Evolutionary conservation across 2,329 filamentous ascomycete genomes (phyloP).

Genomic region (Penicillium sp.): DNA sequence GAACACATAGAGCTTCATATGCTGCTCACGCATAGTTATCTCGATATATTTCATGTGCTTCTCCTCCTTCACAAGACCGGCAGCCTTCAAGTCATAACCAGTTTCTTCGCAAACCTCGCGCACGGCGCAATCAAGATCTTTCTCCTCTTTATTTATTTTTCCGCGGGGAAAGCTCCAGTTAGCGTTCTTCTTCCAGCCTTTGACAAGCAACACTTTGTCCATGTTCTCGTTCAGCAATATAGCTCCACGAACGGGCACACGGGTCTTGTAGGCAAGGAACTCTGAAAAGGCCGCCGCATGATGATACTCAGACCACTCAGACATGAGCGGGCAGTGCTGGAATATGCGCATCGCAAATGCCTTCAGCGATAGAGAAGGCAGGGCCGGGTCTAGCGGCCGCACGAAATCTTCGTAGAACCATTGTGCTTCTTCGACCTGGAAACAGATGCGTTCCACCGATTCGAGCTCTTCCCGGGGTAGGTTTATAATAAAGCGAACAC

Average conservation of each 20-base stretch:
- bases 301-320: conserved; percentile 71
- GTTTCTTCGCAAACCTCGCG: conserved; percentile 97
- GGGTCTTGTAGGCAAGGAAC: conserved; percentile 90
- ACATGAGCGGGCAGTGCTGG: conserved; percentile 85
- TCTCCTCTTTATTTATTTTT: conserved; percentile 97
- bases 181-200: conserved; percentile 95
- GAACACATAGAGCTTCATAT: conserved; percentile 89
- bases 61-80: conserved; percentile 70
- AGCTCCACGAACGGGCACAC: conserved; percentile 88
- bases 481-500: conserved; percentile 97
- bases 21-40: conserved; percentile 85
- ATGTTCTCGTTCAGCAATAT: conserved; percentile 92
- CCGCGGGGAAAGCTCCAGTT: conserved; percentile 96
- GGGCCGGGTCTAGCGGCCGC: conserved; percentile 75
- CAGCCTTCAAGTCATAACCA: conserved; percentile 73
- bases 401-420: conserved; percentile 99
- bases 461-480: conserved; percentile 85
- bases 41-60: conserved; percentile 78
- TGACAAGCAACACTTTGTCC: conserved; percentile 89
- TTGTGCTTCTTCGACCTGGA: conserved; percentile 98
- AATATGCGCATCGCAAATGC: conserved; percentile 88
- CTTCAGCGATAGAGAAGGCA: conserved; percentile 81
- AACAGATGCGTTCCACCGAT: conserved; percentile 90
- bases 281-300: conserved; percentile 82
- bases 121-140: conserved; percentile 87